These are phyloP conservation scores for Xanthoceras sorbifolium DNA, from an alignment of 345 rosid species.

Conservation along the genomic window DNA sequence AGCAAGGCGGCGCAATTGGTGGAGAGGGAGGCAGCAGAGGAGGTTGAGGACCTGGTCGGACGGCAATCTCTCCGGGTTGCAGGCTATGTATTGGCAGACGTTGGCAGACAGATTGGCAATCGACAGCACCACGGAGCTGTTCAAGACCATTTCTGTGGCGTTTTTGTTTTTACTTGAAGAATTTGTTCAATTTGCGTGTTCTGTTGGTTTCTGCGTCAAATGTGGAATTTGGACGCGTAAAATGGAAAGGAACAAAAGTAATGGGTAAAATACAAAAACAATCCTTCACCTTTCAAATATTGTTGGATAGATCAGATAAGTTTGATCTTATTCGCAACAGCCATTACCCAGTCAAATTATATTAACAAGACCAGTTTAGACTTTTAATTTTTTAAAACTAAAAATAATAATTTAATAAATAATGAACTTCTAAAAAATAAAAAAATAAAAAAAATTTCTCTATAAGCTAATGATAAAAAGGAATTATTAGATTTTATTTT, in stretches of 20 bases:
- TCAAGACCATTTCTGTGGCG: slow-evolving; percentile 59
- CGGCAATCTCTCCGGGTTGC: slow-evolving; percentile 77
- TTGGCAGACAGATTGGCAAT: slow-evolving; percentile 70
- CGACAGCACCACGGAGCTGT: slow-evolving; percentile 58
- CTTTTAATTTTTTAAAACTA: neutral
- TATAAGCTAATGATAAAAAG: too few species aligned
- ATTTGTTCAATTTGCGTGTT: neutral
- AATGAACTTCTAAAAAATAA: too few species aligned
- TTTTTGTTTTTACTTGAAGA: neutral
- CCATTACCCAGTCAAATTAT: too few species aligned
- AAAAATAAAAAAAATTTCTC: too few species aligned
- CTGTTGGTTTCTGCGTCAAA: neutral
- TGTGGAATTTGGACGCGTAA: neutral
- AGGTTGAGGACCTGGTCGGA: slow-evolving; percentile 63
- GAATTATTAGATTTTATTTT: too few species aligned
- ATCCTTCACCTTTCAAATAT: too few species aligned
- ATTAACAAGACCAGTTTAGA: neutral
- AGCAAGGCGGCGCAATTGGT: slow-evolving; percentile 60
- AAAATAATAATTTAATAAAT: too few species aligned
- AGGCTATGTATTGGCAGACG: slow-evolving; percentile 79
- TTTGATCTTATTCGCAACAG: too few species aligned
- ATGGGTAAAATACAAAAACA: too few species aligned
- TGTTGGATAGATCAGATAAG: too few species aligned
- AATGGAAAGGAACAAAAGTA: too few species aligned
- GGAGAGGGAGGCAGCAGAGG: slow-evolving; percentile 68